These are phyloP conservation scores for Pythium monospermum DNA, from an alignment of 352 stramenopile species.

Conservation along the genomic window DNA sequence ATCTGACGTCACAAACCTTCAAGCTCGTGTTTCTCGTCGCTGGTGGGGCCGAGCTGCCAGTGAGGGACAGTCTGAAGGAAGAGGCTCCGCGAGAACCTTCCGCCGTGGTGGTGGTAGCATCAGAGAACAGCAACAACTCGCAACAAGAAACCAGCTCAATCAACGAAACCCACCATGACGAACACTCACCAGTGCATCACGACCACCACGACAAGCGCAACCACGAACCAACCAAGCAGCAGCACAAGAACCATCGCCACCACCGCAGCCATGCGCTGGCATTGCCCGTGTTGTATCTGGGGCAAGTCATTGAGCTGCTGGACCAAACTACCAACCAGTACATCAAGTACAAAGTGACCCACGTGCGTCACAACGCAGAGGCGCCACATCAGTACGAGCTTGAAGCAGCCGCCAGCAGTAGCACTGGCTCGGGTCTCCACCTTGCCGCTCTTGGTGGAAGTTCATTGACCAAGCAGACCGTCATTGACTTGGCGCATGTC, in stretches of 20 bases:
- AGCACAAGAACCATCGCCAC: neutral
- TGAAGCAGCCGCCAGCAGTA: neutral
- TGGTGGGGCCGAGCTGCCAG: neutral
- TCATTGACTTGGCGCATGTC: constrained; percentile 2
- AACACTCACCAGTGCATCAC: neutral
- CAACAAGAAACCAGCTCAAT: neutral
- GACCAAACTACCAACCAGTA: constrained; percentile 17
- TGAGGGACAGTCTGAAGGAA: neutral
- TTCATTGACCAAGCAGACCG: neutral
- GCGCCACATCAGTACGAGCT: constrained; percentile 7
- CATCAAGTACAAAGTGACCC: constrained; percentile 13
- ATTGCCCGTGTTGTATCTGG: neutral
- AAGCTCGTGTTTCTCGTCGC: constrained; percentile 40
- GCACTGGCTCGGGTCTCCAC: constrained; percentile 1
- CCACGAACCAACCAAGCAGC: neutral
- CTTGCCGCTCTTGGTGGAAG: neutral
- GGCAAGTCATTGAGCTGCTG: constrained; percentile 13
- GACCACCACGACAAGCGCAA: neutral
- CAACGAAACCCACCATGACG: neutral
- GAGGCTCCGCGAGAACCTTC: neutral
- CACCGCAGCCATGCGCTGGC: neutral
- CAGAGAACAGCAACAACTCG: neutral
- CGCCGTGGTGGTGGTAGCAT: too few species aligned
- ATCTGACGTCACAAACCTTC: constrained; percentile 48
- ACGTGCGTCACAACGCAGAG: neutral